Evolutionary conservation across 768 basidiomycete genomes (phyloP), one percentile per base, ranked within the genome.

Genomic region (Calocybe gangraenosa): DNA sequence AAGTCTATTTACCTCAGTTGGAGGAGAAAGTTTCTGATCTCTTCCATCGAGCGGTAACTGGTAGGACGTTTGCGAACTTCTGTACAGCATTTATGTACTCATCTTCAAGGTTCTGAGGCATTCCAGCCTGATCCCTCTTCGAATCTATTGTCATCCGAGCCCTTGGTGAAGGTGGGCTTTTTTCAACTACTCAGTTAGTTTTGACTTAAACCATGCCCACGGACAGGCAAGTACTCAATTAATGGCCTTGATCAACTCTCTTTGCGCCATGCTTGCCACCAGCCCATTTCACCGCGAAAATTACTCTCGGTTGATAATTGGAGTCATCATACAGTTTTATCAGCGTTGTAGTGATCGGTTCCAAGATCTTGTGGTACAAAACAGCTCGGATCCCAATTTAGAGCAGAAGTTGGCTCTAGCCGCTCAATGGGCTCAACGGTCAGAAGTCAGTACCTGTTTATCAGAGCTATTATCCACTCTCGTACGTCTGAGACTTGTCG

Each of bases 251-350:
- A 86, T 95, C 57, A 94, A 94, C 56, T 94, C 90, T 1, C 69
- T 98, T 4, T 95, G 92, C 56, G 75, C 81, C 7, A 95, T 97
- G 92, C 78, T 96, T 15, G 78, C 82, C 46, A 84, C 82, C 4
- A 92, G 90, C 14, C 93, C 94, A 0, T 98, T 98, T 67, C 95
- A 97, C 58, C 78, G 85, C 49, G 95, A 98, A 64, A 93, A 85
- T 59, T 96, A 97, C 61, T 84, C 91, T 14, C 80, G 92, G n/a
- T 71, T 98, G 22, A 94, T 98, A 46, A 78, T 98, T 23, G 84
- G 87, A 13, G 87, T 98, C 43, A 87, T 97, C 46, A 92, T 95
- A 32, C 93, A 96, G 62, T 96, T 95, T 60, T 96, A 97, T 57
- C 92, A 96, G 59, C 81, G 87, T 20, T 97, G 92, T 54, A 92